Conservation (phyloP, 352 stramenopile species). For the Phytopythium kandeliae region DNA sequence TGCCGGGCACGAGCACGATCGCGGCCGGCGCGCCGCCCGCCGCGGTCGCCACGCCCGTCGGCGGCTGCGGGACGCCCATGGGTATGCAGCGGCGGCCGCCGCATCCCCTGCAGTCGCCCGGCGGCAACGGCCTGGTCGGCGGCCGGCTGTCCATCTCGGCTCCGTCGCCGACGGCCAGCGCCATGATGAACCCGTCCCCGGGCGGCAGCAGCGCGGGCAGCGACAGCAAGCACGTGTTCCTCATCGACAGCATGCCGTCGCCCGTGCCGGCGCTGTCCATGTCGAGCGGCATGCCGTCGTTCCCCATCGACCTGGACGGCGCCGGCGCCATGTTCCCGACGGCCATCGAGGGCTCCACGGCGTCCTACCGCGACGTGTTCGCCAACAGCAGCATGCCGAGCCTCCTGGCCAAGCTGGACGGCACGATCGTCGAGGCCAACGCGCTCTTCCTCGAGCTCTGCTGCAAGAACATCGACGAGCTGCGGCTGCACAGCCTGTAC, state of each 20-base stretch:
- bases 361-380: slow-evolving; percentile 73
- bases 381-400: slow-evolving; percentile 74
- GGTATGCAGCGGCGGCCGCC: slow-evolving; percentile 21
- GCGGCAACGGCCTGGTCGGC: slow-evolving; percentile 9
- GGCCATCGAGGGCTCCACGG: slow-evolving; percentile 54
- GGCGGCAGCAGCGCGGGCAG: slow-evolving; percentile 15
- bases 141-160: slow-evolving; percentile 45
- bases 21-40: slow-evolving; percentile 3
- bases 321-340: slow-evolving; percentile 22
- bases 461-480: slow-evolving; percentile 75
- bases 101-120: slow-evolving; percentile 26
- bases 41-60: background rate
- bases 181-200: slow-evolving; percentile 1
- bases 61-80: background rate
- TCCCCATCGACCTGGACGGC: slow-evolving; percentile 60
- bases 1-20: slow-evolving; percentile 5
- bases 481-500: slow-evolving; percentile 73
- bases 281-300: slow-evolving; percentile 45
- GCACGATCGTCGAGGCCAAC: slow-evolving; percentile 77
- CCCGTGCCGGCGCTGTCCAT: slow-evolving; percentile 65
- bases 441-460: slow-evolving; percentile 69
- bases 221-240: slow-evolving; percentile 47
- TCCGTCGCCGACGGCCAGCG: slow-evolving; percentile 19
- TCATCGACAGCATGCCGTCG: slow-evolving; percentile 75
- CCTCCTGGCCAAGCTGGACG: slow-evolving; percentile 68